Evolutionary conservation across 2,329 filamentous ascomycete species (phyloP).

Genomic region (Pseudogymnoascus sp.): DNA sequence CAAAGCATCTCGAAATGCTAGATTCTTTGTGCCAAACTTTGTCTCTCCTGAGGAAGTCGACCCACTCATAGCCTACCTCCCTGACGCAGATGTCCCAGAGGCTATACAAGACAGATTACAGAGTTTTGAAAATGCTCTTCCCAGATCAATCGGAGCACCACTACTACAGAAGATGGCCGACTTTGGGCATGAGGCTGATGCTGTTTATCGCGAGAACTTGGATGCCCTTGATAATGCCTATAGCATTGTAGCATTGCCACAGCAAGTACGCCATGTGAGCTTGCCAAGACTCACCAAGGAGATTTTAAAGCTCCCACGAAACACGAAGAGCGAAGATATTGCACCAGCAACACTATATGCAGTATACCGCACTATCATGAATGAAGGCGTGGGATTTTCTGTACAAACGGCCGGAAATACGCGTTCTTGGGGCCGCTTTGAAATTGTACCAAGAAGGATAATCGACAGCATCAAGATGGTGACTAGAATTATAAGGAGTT

Average conservation of each 20-base stretch:
- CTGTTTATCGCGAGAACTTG: slow-evolving; percentile 38
- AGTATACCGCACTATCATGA: slow-evolving; percentile 6
- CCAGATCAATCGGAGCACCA: slow-evolving; percentile 35
- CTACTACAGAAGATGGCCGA: slow-evolving; percentile 34
- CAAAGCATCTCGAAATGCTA: slow-evolving; percentile 25
- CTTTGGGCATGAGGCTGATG: slow-evolving; percentile 36
- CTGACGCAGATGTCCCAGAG: slow-evolving; percentile 28
- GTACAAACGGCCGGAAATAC: neutral
- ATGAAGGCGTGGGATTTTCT: neutral
- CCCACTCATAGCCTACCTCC: slow-evolving; percentile 37
- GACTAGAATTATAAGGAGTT: neutral
- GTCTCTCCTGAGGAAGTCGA: slow-evolving; percentile 34
- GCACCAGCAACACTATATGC: neutral
- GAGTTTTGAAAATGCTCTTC: slow-evolving; percentile 33
- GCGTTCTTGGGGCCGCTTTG: slow-evolving; percentile 3
- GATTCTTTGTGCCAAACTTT: slow-evolving; percentile 38
- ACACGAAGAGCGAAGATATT: neutral
- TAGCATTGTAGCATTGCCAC: slow-evolving; percentile 34
- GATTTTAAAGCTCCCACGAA: neutral
- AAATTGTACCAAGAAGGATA: slow-evolving; percentile 2
- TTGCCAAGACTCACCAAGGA: neutral
- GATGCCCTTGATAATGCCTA: slow-evolving; percentile 41
- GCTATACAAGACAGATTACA: slow-evolving; percentile 29
- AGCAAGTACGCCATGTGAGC: slow-evolving; percentile 26
- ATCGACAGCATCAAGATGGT: slow-evolving; percentile 2